phyloP scores from a whole-genome alignment of 2,329 filamentous ascomycete species.

The Dactylellina sp. region DNA sequence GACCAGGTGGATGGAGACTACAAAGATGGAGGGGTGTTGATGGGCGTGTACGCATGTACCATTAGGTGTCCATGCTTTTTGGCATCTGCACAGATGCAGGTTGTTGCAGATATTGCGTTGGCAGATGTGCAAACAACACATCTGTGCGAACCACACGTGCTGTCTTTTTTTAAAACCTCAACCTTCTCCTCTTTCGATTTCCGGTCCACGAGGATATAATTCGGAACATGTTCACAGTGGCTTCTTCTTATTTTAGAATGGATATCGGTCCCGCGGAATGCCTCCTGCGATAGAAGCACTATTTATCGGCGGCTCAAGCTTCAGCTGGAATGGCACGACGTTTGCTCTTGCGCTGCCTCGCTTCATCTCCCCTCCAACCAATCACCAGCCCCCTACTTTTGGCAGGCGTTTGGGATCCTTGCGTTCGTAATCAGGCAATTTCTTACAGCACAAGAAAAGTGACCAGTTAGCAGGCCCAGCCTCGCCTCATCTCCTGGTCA shows the following conservation, averaged over 20 bases:
- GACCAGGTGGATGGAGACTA: too few relatives aligned
- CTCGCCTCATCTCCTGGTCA: constrained; percentile 51
- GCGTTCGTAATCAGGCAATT: constrained; percentile 55
- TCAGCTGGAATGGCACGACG: constrained; percentile 23
- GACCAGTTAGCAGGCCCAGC: constrained; percentile 53
- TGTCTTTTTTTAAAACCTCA: neutral
- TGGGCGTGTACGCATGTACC: too few relatives aligned
- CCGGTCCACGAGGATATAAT: constrained; percentile 5
- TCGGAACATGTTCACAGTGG: neutral
- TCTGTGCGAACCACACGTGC: neutral
- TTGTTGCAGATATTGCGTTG: constrained; percentile 53
- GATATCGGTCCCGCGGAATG: neutral
- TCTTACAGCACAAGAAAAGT: constrained; percentile 35
- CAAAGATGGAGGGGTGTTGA: too few relatives aligned
- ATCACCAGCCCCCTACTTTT: constrained; percentile 56
- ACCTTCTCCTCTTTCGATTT: neutral
- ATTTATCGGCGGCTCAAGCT: neutral
- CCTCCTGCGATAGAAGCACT: constrained; percentile 1
- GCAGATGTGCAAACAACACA: constrained; percentile 31
- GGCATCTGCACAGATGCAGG: neutral
- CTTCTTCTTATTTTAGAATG: neutral
- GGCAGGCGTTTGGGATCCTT: constrained; percentile 53
- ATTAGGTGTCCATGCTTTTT: constrained; percentile 21
- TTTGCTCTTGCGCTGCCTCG: constrained; percentile 45
- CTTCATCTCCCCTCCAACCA: constrained; percentile 30